A percentile compares a stretch with the other conserved stretches of the same genome.
Evolutionary conservation across 192 early-diverging fungal species (phyloP).

Genomic region (Coemansia sp.): DNA sequence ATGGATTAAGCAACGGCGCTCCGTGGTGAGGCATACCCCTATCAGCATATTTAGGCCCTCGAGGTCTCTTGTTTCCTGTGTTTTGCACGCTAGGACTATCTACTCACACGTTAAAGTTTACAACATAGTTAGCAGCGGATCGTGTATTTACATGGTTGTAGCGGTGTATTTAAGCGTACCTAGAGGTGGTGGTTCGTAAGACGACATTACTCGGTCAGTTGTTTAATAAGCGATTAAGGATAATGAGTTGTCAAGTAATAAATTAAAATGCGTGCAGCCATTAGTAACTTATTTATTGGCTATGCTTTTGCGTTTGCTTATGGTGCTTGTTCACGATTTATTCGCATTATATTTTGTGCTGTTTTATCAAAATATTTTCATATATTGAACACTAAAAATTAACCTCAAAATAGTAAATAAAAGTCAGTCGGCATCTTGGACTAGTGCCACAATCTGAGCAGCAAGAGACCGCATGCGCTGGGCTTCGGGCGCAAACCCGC

Average conservation of each 20-base stretch:
- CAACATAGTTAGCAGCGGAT: neutral
- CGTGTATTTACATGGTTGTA: neutral
- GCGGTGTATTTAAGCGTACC: slow-evolving; percentile 12
- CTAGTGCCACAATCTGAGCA: slow-evolving; percentile 18
- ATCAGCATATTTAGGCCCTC: neutral
- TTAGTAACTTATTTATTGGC: too few relatives aligned
- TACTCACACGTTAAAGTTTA: neutral
- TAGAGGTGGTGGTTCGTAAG: slow-evolving; percentile 40
- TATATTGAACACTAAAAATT: neutral
- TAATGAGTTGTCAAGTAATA: too few relatives aligned
- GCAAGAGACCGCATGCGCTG: slow-evolving; percentile 29
- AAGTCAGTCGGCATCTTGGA: slow-evolving; percentile 3
- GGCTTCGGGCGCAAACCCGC: slow-evolving; percentile 5
- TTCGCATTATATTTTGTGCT: too few relatives aligned
- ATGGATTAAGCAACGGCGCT: slow-evolving; percentile 30
- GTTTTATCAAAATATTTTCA: neutral
- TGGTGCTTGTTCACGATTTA: too few relatives aligned
- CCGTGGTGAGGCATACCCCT: slow-evolving; percentile 5
- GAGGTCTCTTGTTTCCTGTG: slow-evolving; percentile 3
- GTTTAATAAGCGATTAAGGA: neutral
- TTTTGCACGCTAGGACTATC: neutral
- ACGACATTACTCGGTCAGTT: slow-evolving; percentile 18
- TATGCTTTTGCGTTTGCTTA: too few relatives aligned
- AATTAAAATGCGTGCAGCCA: too few relatives aligned
- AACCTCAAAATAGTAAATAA: neutral